These are phyloP conservation scores for Komagataella ulmi DNA, from an alignment of 805 yeast species.

Conservation along the genomic window DNA sequence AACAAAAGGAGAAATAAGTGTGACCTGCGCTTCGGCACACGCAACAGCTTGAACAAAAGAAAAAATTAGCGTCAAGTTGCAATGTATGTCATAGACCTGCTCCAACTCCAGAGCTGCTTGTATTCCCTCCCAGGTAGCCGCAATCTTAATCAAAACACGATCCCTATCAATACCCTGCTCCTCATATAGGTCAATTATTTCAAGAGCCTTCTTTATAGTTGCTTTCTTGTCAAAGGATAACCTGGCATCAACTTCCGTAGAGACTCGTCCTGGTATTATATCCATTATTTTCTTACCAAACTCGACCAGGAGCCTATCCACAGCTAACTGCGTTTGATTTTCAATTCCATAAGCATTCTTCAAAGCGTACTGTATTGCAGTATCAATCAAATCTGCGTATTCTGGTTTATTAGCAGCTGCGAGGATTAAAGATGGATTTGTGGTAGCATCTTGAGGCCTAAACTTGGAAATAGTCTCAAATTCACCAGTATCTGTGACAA, in stretches of 20 bases:
- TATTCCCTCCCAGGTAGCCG: conserved; percentile 98
- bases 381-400: conserved; percentile 81
- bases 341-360: conserved; percentile 40
- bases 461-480: conserved; percentile 95
- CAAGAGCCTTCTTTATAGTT: conserved; percentile 85
- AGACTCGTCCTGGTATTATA: conserved; percentile 97
- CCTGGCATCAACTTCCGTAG: conserved; percentile 98
- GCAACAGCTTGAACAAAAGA: conserved; percentile 97
- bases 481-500: conserved; percentile 98
- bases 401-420: conserved; percentile 90
- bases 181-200: conserved; percentile 80
- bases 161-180: conserved; percentile 77
- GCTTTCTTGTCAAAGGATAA: conserved; percentile 92
- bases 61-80: conserved; percentile 90
- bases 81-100: conserved; percentile 79
- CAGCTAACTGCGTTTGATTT: conserved; percentile 68
- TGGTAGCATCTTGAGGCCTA: conserved; percentile 98
- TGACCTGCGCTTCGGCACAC: conserved; percentile 93
- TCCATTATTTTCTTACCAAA: conserved; percentile 88
- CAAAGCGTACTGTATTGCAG: conserved; percentile 81
- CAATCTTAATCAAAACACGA: conserved; percentile 88
- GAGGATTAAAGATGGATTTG: conserved; percentile 93
- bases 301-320: conserved; percentile 88
- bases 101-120: conserved; percentile 97
- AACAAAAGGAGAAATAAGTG: conserved; percentile 96